phyloP scores from a whole-genome alignment of 257 asterid species.

The Solanum bulbocastanum region DNA sequence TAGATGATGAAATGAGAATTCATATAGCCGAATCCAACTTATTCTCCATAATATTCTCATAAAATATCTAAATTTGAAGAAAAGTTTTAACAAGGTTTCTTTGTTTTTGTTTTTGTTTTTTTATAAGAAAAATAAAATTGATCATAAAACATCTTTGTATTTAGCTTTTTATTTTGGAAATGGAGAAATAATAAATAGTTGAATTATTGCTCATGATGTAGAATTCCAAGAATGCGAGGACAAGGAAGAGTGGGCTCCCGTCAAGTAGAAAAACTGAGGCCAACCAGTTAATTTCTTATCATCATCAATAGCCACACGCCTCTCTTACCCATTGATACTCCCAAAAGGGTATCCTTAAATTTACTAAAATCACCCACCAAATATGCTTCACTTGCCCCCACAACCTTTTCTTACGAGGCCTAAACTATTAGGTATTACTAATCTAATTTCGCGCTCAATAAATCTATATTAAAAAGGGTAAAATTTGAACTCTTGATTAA shows the following conservation, averaged over 20 bases:
- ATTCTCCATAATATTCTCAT: background rate
- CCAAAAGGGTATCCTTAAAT: background rate
- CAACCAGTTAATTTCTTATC: background rate
- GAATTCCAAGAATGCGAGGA: background rate
- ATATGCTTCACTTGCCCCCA: background rate
- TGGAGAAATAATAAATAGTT: background rate
- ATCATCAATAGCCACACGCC: background rate
- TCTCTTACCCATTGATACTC: background rate
- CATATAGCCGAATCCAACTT: rapidly evolving
- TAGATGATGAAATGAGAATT: background rate
- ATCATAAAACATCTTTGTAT: background rate
- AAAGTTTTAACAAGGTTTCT: background rate
- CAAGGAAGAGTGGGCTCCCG: background rate
- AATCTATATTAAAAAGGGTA: background rate
- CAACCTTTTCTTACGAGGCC: background rate
- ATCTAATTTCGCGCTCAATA: background rate
- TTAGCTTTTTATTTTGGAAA: background rate
- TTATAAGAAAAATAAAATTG: background rate
- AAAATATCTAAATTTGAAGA: background rate
- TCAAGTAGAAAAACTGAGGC: background rate
- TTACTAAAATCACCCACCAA: background rate
- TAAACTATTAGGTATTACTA: background rate
- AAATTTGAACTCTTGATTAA: too few relatives aligned
- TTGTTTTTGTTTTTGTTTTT: too few relatives aligned
- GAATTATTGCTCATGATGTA: background rate